phyloP scores from a whole-genome alignment of 1,284 basidiomycete species.

The Paramarasmius palmivorus region DNA sequence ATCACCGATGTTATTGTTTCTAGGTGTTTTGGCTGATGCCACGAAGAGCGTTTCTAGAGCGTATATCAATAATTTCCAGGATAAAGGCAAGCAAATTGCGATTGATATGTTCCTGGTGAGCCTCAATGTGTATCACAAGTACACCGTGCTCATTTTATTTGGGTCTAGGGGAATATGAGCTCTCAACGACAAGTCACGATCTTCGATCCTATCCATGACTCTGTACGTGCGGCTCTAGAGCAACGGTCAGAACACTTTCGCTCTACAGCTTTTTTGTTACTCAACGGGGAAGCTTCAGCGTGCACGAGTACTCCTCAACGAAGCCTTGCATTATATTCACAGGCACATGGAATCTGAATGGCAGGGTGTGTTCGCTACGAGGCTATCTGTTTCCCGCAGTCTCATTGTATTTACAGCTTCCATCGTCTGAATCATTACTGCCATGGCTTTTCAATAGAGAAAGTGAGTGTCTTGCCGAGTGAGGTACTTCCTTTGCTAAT shows the following conservation, averaged over 20 bases:
- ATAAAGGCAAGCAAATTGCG: constrained; percentile 90
- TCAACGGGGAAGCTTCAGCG: constrained; percentile 37
- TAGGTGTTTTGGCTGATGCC: constrained; percentile 89
- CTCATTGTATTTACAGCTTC: constrained; percentile 18
- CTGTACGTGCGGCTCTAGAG: constrained; percentile 71
- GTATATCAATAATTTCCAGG: constrained; percentile 98
- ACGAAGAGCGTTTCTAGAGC: constrained; percentile 95
- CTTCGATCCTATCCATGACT: constrained; percentile 93
- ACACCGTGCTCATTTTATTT: constrained; percentile 1
- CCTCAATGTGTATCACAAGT: neutral
- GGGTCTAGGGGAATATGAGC: constrained; percentile 81
- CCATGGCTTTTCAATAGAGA: constrained; percentile 89
- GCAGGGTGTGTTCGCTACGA: constrained; percentile 54
- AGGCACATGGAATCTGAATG: constrained; percentile 98
- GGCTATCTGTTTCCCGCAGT: constrained; percentile 11
- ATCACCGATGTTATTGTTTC: constrained; percentile 12
- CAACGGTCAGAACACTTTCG: constrained; percentile 47
- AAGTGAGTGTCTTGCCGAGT: constrained; percentile 45
- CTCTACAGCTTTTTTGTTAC: neutral
- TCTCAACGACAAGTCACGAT: constrained; percentile 88
- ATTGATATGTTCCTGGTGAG: constrained; percentile 92
- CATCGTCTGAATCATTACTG: constrained; percentile 81
- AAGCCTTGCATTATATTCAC: constrained; percentile 76
- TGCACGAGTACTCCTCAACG: constrained; percentile 84
- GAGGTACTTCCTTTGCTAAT: constrained; percentile 9